Base-by-base conservation (phyloP, 2,329 filamentous ascomycete genomes). In the Chaetomium sp. region DNA sequence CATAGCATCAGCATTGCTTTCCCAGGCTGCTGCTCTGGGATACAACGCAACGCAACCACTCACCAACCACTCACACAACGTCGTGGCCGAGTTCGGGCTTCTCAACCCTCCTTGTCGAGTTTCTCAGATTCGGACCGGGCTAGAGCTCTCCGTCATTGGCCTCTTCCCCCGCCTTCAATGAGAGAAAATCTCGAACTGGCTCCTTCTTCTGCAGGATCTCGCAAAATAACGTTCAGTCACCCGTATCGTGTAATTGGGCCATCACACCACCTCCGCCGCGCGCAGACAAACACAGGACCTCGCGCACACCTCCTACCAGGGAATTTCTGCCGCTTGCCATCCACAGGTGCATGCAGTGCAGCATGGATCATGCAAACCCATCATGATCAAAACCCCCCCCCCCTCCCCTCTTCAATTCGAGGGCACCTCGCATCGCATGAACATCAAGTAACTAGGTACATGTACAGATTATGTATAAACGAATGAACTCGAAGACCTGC, bases 1-100 rank as follows among this genome's bases (percentile, higher is more conserved):
- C 55, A 57, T 35, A 8, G 31, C 42, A 54, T 53, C 31, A 29
- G 58, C 58, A 54, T 60, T 59, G 42, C 57, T 59, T 59, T 38
- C 35, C 13, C 35, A 13, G 35, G 19, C 57, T 51, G 7, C 3
- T 31, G 27, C 25, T 25, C 54, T 21, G 16, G 42, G 12, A 21
- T 42, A 47, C 21, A 29, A 57, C 38, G 38, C 35, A 45, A 45
- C 35, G 25, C 42, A 42, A 23, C 31, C 21, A 38, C 54, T 42
- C 54, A 57, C 54, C 42, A 42, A 23, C 31, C 21, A 38, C 54
- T 42, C 54, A 57, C 54, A 42, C 42, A 49, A 10, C 25, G 38
- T 33, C 25, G 33, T 49, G 56, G 27, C 16, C 38, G 9, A 38
- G 35, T n/a, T 55, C 19, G 29, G n/a, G 53, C 6, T 55, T 2